Evolutionary conservation across 1,139 yeast species (phyloP), one percentile per base, ranked within the genome.

Genomic region (Pneumocystis wakefieldiae): DNA sequence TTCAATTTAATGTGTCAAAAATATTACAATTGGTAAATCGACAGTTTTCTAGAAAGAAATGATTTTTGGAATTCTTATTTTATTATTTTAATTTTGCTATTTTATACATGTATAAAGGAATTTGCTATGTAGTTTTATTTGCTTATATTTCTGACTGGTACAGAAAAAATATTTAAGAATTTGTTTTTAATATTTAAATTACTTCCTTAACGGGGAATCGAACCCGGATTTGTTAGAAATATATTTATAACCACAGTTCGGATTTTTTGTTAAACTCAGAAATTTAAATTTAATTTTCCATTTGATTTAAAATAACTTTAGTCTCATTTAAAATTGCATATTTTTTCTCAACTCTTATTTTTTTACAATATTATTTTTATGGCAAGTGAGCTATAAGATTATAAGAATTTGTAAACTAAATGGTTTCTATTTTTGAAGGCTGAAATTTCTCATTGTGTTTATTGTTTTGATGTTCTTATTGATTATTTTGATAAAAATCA

Each of bases 151-250:
- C 42, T 41, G 53, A 41, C 53, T 41, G 53, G 53, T 41, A 12
- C 53, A 41, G 53, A 41, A n/a, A 42, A 48, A 19, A 37, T 42
- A 24, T 6, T 6, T 17, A 41, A n/a, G 6, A 5, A 17, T 17
- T 41, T 8, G 19, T 7, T 41, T 41, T 41, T 15, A 12, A 37
- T 37, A 2, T 14, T 37, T 12, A 37, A 37, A 12, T 12, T 12
- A 12, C 15, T 48, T 61, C 62, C 62, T 60, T 42, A 61, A 29
- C 83, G 81, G 84, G 84, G 84, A 81, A 82, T 81, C 83, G 84
- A 81, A 81, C 84, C 84, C 84, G 81, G 84, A 82, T 76, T 80
- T 83, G 83, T 79, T 83, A 82, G 84, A 32, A 32, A 32, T 32
- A 32, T 32, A 32, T 32, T 81, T 81, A n/a, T n/a, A 81, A 82